Conservation (phyloP, 176 grass and related monocot genomes). For the Poa pratensis region DNA sequence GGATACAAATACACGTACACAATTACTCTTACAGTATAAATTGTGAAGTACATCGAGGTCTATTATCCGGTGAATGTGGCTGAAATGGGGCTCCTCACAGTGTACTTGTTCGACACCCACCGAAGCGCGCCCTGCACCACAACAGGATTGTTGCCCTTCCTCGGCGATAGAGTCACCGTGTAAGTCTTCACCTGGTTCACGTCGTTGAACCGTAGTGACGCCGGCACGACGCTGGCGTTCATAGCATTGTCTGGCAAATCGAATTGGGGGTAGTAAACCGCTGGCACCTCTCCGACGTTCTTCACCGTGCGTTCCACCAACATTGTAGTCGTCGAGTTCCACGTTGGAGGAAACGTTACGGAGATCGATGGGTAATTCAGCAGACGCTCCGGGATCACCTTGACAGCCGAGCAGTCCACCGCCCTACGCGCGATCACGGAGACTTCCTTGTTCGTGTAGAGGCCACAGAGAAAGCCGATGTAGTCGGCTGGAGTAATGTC, state of each 20-base stretch:
- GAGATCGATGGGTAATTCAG: constrained; percentile 68
- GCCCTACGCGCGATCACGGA: constrained; percentile 30
- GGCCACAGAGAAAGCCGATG: constrained; percentile 56
- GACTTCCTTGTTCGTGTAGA: constrained; percentile 47
- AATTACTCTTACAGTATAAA: neutral
- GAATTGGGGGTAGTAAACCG: constrained; percentile 33
- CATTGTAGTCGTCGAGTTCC: neutral
- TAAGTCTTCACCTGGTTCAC: constrained; percentile 32
- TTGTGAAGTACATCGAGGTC: neutral
- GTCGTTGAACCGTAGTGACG: constrained; percentile 27
- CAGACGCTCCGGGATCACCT: constrained; percentile 8
- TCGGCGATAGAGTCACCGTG: constrained; percentile 23
- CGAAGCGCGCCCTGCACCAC: constrained; percentile 36
- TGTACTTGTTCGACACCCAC: constrained; percentile 49
- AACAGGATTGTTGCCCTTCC: neutral
- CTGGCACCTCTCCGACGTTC: constrained; percentile 48
- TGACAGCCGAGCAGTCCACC: constrained; percentile 38
- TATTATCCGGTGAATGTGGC: constrained; percentile 24
- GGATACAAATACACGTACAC: too few species aligned
- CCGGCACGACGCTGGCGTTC: constrained; percentile 28
- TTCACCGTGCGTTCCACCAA: constrained; percentile 32
- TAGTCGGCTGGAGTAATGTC: constrained; percentile 34
- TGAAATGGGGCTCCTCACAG: constrained; percentile 47
- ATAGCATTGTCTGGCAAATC: constrained; percentile 1
- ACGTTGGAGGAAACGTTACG: neutral